These are phyloP conservation scores for Amylostereum areolatum DNA, from an alignment of 1,284 basidiomycete species.

Conservation along the genomic window DNA sequence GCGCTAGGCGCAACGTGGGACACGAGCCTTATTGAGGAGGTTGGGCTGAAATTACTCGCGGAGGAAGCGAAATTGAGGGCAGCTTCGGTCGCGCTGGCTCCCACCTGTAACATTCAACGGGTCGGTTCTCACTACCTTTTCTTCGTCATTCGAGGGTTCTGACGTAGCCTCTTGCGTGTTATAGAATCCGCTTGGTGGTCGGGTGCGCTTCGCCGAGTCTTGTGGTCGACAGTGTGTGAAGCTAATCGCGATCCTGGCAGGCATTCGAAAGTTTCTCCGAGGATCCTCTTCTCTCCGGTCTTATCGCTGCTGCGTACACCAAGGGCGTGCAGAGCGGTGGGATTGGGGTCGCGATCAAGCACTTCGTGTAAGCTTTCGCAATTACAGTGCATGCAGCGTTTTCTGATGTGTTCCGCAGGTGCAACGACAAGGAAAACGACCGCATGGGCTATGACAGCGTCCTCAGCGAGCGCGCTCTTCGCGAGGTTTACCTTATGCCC, in stretches of 20 bases:
- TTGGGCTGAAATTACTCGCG: conserved; percentile 48
- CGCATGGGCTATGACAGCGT: conserved; percentile 57
- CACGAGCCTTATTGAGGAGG: conserved; percentile 42
- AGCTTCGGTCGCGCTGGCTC: conserved; percentile 56
- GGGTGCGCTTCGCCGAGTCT: conserved; percentile 25
- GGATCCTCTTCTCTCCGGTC: conserved; percentile 58
- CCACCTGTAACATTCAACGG: conserved; percentile 68
- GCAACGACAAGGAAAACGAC: conserved; percentile 66
- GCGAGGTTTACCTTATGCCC: conserved; percentile 70
- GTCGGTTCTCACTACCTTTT: conserved; percentile 16
- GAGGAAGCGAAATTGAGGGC: conserved; percentile 61
- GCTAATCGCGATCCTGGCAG: conserved; percentile 1
- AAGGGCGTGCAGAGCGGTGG: conserved; percentile 60
- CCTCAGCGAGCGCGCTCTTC: conserved; percentile 55
- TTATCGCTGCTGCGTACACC: conserved; percentile 56
- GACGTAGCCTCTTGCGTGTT: neutral
- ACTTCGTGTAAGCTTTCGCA: conserved; percentile 28
- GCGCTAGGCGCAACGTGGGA: conserved; percentile 64
- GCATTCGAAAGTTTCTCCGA: conserved; percentile 67
- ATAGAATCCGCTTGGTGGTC: conserved; percentile 46
- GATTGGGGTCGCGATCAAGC: conserved; percentile 50
- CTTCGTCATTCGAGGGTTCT: neutral
- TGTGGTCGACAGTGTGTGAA: neutral
- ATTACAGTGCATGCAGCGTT: neutral
- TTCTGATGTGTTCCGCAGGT: conserved; percentile 14